Evolutionary conservation across 345 rosid species (phyloP).

Genomic region (Pistacia vera): DNA sequence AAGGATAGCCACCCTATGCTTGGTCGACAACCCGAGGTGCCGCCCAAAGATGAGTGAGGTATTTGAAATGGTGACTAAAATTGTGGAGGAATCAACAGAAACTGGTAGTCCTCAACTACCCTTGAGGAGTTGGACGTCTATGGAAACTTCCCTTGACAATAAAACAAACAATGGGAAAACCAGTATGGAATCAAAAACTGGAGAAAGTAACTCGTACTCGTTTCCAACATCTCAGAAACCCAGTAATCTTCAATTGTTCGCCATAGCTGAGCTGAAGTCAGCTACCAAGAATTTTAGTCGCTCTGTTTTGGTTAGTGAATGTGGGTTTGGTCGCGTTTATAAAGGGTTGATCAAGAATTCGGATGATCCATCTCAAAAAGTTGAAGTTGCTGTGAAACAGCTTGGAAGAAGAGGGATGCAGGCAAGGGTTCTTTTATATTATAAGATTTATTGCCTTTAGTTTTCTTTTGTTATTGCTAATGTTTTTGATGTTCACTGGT

Average conservation of each 20-base stretch:
- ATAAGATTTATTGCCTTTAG: neutral
- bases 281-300: conserved; percentile 90
- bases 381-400: conserved; percentile 88
- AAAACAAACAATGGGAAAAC: conserved; percentile 9
- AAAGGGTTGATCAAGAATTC: conserved; percentile 56
- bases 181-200: conserved; percentile 30
- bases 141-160: conserved; percentile 22
- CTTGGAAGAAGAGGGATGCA: conserved; percentile 80
- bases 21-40: conserved; percentile 62
- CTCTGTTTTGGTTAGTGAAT: conserved; percentile 84
- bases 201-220: conserved; percentile 32
- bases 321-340: conserved; percentile 92
- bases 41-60: conserved; percentile 97
- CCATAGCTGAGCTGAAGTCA: conserved; percentile 72
- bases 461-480: neutral
- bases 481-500: neutral
- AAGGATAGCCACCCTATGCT: conserved; percentile 70
- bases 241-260: conserved; percentile 70
- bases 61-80: conserved; percentile 59
- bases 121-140: conserved; percentile 31
- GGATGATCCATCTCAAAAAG: conserved; percentile 55
- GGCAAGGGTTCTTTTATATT: conserved; percentile 40
- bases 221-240: conserved; percentile 52
- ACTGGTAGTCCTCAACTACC: conserved; percentile 40
- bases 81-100: conserved; percentile 47